Conservation (phyloP, 441 rosid species). For the Metrosideros polymorpha region DNA sequence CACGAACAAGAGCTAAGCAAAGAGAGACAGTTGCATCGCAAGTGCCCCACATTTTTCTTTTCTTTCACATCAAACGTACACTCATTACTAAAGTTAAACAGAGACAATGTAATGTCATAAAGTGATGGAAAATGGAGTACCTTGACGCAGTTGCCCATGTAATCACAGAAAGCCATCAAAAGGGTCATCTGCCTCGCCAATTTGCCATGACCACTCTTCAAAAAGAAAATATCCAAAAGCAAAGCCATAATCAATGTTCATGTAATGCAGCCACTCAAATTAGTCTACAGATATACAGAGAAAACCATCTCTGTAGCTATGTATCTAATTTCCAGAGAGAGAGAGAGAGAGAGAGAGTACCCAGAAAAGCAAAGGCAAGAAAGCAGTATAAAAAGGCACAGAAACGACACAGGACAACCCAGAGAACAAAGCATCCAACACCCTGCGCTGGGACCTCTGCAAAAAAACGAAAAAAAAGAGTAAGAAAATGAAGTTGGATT, state of each 20-base stretch:
- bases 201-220: constrained; percentile 95
- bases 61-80: not conserved
- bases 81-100: not conserved
- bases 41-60: not conserved
- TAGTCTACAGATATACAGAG: not conserved
- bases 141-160: constrained; percentile 80
- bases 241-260: not conserved
- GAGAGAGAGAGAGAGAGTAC: constrained; percentile 21
- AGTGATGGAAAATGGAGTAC: constrained; percentile 15
- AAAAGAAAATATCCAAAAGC: not conserved
- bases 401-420: constrained; percentile 88
- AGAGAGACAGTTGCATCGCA: not conserved
- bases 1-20: not conserved
- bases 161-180: constrained; percentile 91
- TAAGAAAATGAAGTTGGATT: not conserved
- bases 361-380: constrained; percentile 97
- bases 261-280: not conserved
- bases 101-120: not conserved
- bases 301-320: not conserved
- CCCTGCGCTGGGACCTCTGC: constrained; percentile 60
- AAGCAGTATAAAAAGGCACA: constrained; percentile 92
- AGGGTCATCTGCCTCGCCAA: constrained; percentile 97
- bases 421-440: constrained; percentile 72
- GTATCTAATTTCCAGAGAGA: not conserved
- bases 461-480: not conserved